phyloP scores from a whole-genome alignment of 306 rosid genomes.

The Acacia crassicarpa region DNA sequence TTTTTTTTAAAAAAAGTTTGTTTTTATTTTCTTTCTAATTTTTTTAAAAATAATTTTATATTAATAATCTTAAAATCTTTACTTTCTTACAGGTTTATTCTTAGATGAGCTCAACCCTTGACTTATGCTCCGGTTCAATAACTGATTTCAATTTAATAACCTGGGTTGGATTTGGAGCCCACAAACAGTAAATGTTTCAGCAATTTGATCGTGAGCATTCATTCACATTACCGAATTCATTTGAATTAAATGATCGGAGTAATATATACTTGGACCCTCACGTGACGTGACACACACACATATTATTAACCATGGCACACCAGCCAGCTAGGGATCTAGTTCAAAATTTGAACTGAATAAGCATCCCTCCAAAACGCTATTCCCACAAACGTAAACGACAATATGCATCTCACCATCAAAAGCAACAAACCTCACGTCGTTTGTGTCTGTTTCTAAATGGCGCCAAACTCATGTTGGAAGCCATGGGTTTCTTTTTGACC shows the following conservation, averaged over 20 bases:
- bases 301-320: not conserved
- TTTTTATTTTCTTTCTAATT: too few relatives aligned
- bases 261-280: not conserved
- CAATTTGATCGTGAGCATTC: too few relatives aligned
- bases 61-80: too few relatives aligned
- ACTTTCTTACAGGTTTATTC: too few relatives aligned
- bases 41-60: too few relatives aligned
- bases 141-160: too few relatives aligned
- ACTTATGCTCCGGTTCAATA: too few relatives aligned
- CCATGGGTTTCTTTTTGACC: not conserved
- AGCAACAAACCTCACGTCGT: conserved; percentile 23
- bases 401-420: not conserved
- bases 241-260: not conserved
- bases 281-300: not conserved
- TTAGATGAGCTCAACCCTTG: too few relatives aligned
- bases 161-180: not conserved
- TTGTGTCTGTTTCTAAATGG: not conserved
- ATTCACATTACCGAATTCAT: not conserved
- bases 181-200: not conserved
- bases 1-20: too few relatives aligned
- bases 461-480: not conserved
- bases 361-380: not conserved
- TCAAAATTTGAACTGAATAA: not conserved
- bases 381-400: conserved; percentile 30
- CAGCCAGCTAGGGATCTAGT: not conserved